Conservation (phyloP, 441 rosid species). For the Gossypium gossypioides region DNA sequence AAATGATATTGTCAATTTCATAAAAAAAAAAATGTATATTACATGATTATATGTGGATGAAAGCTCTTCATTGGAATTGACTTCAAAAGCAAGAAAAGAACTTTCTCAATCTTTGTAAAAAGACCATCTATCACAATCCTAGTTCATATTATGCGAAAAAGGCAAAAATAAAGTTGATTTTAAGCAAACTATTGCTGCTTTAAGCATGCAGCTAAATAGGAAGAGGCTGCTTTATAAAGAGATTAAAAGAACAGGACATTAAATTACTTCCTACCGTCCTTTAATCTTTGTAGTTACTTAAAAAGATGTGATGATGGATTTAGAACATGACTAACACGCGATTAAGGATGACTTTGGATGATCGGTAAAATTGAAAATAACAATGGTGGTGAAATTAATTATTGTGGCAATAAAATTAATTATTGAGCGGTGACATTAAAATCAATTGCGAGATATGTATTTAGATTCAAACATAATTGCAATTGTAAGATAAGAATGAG, state of each 20-base stretch:
- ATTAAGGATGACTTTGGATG: too few relatives aligned
- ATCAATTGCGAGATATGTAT: too few relatives aligned
- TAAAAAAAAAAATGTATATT: neutral
- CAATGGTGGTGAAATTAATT: too few relatives aligned
- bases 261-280: neutral
- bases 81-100: neutral
- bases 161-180: neutral
- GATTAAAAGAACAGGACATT: neutral
- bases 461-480: too few relatives aligned
- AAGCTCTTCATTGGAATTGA: neutral
- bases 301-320: neutral
- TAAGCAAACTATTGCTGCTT: neutral
- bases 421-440: too few relatives aligned
- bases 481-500: too few relatives aligned
- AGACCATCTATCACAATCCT: neutral
- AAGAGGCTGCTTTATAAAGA: neutral
- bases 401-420: too few relatives aligned
- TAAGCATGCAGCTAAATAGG: neutral
- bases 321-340: slow-evolving; percentile 9
- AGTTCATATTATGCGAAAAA: neutral
- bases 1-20: too few relatives aligned
- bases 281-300: neutral
- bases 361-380: too few relatives aligned
- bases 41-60: neutral
- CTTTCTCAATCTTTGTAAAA: neutral